Evolutionary conservation across 768 basidiomycete species (phyloP), one percentile per base, ranked within the genome.

Genomic region (Trametes elegans): DNA sequence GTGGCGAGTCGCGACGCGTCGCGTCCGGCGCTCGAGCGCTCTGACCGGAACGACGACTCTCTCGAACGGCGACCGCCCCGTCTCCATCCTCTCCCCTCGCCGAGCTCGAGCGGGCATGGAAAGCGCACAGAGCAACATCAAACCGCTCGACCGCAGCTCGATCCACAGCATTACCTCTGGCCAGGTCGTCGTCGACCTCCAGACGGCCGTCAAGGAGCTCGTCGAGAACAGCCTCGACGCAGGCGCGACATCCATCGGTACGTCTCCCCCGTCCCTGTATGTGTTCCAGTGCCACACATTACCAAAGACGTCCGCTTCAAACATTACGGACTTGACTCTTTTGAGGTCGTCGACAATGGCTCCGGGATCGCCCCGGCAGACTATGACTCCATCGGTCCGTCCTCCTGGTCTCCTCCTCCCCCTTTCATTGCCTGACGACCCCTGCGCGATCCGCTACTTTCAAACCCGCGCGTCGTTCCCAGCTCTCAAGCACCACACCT

Each of bases 211-310:
- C 55, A 99, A 98, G 68, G 97, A 99, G 69, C 82, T 98, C 8
- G 82, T 99, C 2, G 97, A 99, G 72, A 99, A 99, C 68, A 90
- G 92, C 54, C 74, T 98, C 26, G 97, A 99, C 68, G 94, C 97
- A 1, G 89, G 88, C 0, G 91, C 94, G 0, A 93, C 89, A 0
- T 84, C 73, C 60, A 82, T 99, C 36, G 95, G 96, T 90, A 40
- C 27, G 85, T 64, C 18, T 24, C 23, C 3, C 21, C 3, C 14
- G n/a, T 14, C 13, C 3, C 23, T 19, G 11, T 3, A 11, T 18
- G 16, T 13, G n/a, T 5, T 26, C 9, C 35, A 28, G 2, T 41
- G 29, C 19, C 50, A 27, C 39, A 35, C 48, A 60, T 31, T 24
- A 13, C 1, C 14, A 5, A 61, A 97, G 96, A 98, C 67, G 85